Percentiles rank a stretch among this genome's conserved stretches.
phyloP scores from a whole-genome alignment of 768 basidiomycete genomes.

The Tremella yokohamensis region DNA sequence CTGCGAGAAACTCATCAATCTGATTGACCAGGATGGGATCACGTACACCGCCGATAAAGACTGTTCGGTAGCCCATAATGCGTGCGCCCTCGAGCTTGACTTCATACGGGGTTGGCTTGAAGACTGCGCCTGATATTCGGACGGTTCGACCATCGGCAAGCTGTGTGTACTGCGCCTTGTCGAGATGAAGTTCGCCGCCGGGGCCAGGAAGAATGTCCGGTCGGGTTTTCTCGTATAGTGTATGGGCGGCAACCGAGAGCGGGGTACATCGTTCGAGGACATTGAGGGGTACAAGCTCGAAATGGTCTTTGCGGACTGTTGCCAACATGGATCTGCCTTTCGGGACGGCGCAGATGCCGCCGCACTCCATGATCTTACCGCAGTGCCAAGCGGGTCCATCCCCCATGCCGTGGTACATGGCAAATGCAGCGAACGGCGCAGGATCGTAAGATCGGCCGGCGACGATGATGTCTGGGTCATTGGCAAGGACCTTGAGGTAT shows the following conservation, averaged over 20 bases:
- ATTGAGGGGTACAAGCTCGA: constrained; percentile 14
- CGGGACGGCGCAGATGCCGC: constrained; percentile 17
- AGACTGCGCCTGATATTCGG: constrained; percentile 10
- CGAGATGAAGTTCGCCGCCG: constrained; percentile 11
- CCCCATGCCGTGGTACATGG: not conserved
- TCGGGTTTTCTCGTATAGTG: constrained; percentile 20
- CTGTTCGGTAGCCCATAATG: constrained; percentile 13
- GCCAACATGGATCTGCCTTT: constrained; percentile 16
- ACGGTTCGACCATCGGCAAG: constrained; percentile 5
- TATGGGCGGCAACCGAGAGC: constrained; percentile 17
- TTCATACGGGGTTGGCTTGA: constrained; percentile 2
- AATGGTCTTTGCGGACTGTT: constrained; percentile 10
- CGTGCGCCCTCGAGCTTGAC: constrained; percentile 18
- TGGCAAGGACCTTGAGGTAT: constrained; percentile 12
- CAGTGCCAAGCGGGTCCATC: constrained; percentile 13
- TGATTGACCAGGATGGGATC: constrained; percentile 17
- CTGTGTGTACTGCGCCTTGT: constrained; percentile 9
- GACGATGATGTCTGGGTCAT: constrained; percentile 15
- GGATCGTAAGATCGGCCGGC: constrained; percentile 16
- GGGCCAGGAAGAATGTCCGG: constrained; percentile 14
- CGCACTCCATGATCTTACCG: constrained; percentile 22
- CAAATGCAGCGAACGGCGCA: constrained; percentile 13
- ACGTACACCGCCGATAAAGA: constrained; percentile 17
- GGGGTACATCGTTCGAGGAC: constrained; percentile 2
- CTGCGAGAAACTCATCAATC: constrained; percentile 6